Conservation (phyloP, 768 basidiomycete genomes). For the Trametopsis cervina region DNA sequence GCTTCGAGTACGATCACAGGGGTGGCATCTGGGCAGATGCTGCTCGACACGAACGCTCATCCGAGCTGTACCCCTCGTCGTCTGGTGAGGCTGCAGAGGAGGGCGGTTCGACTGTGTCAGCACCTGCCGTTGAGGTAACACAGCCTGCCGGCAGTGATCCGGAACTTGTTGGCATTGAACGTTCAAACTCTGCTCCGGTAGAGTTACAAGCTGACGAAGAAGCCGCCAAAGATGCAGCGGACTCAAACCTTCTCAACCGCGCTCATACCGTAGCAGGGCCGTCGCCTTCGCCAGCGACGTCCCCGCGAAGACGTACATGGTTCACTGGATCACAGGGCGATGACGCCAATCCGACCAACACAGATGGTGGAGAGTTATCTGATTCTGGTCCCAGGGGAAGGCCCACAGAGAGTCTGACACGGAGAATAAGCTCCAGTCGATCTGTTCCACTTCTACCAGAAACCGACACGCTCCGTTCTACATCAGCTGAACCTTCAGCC, state of each 20-base stretch:
- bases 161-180: constrained; percentile 17
- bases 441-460: not conserved
- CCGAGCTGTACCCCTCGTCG: constrained; percentile 6
- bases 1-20: constrained; percentile 49
- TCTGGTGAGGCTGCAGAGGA: constrained; percentile 17
- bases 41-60: constrained; percentile 33
- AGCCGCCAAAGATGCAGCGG: constrained; percentile 16
- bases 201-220: constrained; percentile 14
- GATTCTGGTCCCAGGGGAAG: constrained; percentile 1
- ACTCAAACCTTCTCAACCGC: constrained; percentile 18
- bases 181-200: constrained; percentile 25
- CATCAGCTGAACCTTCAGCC: no score
- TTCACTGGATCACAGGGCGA: constrained; percentile 41
- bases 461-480: no score
- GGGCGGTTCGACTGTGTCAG: constrained; percentile 27
- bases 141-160: constrained; percentile 12
- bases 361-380: constrained; percentile 6
- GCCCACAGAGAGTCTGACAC: not conserved
- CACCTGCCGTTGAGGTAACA: constrained; percentile 22
- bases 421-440: not conserved
- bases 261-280: constrained; percentile 17
- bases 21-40: constrained; percentile 91
- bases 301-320: constrained; percentile 46
- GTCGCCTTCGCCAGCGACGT: constrained; percentile 16
- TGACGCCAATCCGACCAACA: constrained; percentile 14